Percentiles rank a stretch among this genome's conserved stretches.
Evolutionary conservation across 225 moss, liverwort and hornwort genomes (phyloP).

Genomic region (Sphagnum contortum): DNA sequence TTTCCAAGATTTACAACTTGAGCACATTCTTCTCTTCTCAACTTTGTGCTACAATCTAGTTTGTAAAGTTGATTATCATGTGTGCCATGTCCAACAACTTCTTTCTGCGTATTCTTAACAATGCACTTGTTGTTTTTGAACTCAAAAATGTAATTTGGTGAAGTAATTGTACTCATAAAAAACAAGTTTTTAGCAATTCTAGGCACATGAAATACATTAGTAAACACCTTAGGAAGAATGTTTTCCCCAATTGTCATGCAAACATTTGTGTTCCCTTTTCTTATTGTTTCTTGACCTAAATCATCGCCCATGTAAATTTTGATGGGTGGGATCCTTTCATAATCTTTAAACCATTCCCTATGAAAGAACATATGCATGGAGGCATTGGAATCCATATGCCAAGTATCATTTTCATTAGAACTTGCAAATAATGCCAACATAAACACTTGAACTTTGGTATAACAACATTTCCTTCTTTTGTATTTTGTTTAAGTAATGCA

Average conservation of each 20-base stretch:
- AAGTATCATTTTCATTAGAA: neutral
- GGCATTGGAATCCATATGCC: neutral
- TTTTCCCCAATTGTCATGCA: neutral
- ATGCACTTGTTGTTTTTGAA: neutral
- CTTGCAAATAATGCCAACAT: no score
- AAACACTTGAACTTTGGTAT: no score
- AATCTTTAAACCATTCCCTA: neutral
- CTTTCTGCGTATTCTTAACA: neutral
- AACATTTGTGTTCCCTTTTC: neutral
- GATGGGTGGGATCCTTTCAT: neutral
- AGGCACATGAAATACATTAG: neutral
- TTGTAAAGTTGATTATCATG: neutral
- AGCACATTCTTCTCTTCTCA: neutral
- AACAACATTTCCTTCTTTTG: no score
- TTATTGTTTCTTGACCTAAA: neutral
- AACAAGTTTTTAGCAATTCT: neutral
- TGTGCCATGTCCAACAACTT: slow-evolving; percentile 1
- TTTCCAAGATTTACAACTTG: neutral
- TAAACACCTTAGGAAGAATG: neutral
- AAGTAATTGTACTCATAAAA: neutral
- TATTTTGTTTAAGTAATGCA: no score
- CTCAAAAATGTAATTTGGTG: no score
- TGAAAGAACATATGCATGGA: neutral
- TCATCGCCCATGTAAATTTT: slow-evolving; percentile 3
- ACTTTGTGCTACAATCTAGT: neutral